Evolutionary conservation across 2,329 filamentous ascomycete genomes (phyloP).

Genomic region (Colletotrichum sp.): DNA sequence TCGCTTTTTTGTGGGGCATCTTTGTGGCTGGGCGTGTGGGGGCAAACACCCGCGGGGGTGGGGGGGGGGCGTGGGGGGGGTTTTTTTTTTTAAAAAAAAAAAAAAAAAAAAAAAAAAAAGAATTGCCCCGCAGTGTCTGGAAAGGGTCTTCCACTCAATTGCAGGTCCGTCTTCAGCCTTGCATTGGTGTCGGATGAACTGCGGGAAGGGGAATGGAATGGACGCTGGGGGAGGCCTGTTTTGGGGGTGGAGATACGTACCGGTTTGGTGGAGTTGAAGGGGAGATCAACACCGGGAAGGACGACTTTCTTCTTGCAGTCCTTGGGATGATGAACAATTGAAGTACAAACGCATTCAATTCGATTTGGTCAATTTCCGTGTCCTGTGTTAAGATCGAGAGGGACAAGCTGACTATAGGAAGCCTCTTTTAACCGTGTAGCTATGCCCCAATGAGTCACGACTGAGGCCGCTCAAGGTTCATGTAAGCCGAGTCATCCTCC

Average conservation of each 20-base stretch:
- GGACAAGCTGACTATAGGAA: background rate
- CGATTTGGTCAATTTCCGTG: background rate
- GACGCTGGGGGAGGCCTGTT: background rate
- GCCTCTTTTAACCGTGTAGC: background rate
- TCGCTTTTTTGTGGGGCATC: too few species aligned
- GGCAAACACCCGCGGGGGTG: too few species aligned
- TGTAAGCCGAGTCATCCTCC: background rate
- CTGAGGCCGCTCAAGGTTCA: background rate
- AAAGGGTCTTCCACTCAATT: background rate
- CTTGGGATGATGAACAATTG: background rate
- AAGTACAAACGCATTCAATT: background rate
- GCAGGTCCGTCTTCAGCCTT: constrained; percentile 2
- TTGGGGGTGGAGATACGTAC: background rate
- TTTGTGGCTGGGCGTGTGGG: too few species aligned
- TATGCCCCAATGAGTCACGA: background rate
- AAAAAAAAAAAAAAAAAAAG: too few species aligned
- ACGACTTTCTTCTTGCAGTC: background rate
- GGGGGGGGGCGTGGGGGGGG: too few species aligned
- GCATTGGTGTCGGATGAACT: constrained; percentile 7
- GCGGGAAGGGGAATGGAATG: background rate
- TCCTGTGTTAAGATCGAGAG: background rate
- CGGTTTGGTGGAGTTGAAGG: background rate
- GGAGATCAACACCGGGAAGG: background rate
- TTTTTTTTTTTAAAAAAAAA: too few species aligned
- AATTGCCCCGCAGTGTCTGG: background rate